These are phyloP conservation scores for Stellera chamaejasme DNA, from an alignment of 345 rosid genomes.

Conservation along the genomic window DNA sequence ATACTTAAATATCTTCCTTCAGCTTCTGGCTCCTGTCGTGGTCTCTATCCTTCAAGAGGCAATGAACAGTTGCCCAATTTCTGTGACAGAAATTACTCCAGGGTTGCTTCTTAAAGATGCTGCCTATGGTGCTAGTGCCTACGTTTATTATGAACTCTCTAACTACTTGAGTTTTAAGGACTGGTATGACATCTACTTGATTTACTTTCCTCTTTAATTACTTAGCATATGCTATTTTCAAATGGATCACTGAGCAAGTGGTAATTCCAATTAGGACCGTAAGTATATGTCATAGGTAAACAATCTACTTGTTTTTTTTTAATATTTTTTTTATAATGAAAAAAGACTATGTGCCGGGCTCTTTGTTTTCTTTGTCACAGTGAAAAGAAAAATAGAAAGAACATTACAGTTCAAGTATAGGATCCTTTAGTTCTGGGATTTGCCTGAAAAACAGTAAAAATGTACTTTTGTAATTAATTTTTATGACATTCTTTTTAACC, in stretches of 20 bases:
- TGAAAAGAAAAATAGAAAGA: too few species aligned
- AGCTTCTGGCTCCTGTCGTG: conserved; percentile 88
- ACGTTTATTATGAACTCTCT: conserved; percentile 96
- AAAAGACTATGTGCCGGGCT: too few species aligned
- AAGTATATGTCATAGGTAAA: too few species aligned
- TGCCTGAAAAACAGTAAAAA: too few species aligned
- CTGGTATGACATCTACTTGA: conserved; percentile 37
- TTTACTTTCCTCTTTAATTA: not conserved
- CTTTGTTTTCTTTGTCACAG: too few species aligned
- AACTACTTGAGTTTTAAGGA: conserved; percentile 88
- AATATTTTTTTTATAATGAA: too few species aligned
- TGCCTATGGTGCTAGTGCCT: conserved; percentile 96
- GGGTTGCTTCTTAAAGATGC: conserved; percentile 94
- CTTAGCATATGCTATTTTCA: not conserved
- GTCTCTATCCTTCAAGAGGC: conserved; percentile 96
- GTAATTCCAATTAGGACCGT: too few species aligned
- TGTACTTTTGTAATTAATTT: too few species aligned
- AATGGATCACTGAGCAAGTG: too few species aligned
- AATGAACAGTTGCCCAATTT: conserved; percentile 80
- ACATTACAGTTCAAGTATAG: too few species aligned
- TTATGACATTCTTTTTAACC: not conserved
- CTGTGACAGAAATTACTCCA: conserved; percentile 71
- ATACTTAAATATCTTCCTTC: conserved; percentile 19
- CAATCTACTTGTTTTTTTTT: too few species aligned
- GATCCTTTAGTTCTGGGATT: too few species aligned